Evolutionary conservation across 2,329 filamentous ascomycete species (phyloP).

Genomic region (Cladosporium sp.): DNA sequence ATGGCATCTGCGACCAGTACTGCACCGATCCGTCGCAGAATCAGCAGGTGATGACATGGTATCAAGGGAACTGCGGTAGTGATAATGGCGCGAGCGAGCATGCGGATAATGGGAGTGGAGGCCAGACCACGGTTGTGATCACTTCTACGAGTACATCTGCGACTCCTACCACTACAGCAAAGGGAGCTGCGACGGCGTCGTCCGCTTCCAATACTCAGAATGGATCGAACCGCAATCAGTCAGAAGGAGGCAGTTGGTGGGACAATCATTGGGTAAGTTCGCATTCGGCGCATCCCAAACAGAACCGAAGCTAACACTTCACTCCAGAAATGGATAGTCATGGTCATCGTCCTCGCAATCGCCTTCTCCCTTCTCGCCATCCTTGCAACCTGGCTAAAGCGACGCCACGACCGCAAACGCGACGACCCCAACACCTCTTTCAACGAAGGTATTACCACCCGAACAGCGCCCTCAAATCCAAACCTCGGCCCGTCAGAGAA

Average conservation of each 20-base stretch:
- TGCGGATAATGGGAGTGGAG: constrained; percentile 15
- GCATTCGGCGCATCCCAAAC: not conserved
- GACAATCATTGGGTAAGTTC: constrained; percentile 12
- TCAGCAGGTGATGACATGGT: constrained; percentile 65
- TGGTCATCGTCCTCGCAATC: constrained; percentile 70
- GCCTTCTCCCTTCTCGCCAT: constrained; percentile 65
- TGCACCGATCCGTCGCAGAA: constrained; percentile 46
- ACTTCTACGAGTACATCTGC: constrained; percentile 7
- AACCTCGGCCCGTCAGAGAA: not conserved
- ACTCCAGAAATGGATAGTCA: constrained; percentile 67
- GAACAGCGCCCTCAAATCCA: constrained; percentile 15
- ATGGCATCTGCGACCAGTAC: constrained; percentile 54
- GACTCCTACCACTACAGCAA: constrained; percentile 9
- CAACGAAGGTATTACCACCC: constrained; percentile 35
- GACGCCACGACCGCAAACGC: constrained; percentile 67
- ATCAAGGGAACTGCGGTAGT: constrained; percentile 57
- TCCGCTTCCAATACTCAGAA: not conserved
- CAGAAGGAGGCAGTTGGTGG: constrained; percentile 21
- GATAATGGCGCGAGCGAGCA: constrained; percentile 38
- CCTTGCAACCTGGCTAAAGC: constrained; percentile 66
- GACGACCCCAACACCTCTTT: constrained; percentile 40
- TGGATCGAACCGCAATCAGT: not conserved
- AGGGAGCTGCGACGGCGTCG: constrained; percentile 1
- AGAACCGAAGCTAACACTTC: not conserved
- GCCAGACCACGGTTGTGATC: constrained; percentile 6